phyloP scores from a whole-genome alignment of 495 filamentous ascomycete species.

The Hyphodiscus hymeniophilus region DNA sequence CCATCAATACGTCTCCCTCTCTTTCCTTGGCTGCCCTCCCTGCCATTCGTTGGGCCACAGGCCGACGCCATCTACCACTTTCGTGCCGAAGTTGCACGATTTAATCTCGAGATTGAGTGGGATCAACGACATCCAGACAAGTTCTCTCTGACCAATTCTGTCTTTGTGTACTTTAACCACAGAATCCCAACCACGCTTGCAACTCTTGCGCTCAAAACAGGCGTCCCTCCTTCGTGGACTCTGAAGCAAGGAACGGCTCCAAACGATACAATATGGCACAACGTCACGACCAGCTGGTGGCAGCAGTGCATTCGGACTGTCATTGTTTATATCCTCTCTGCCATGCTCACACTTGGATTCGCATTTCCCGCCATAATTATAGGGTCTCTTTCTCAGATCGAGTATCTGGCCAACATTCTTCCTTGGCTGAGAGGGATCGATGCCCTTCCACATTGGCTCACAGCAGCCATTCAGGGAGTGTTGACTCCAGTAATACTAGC shows the following conservation, averaged over 20 bases:
- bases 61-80: conserved; percentile 70
- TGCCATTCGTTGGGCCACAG: conserved; percentile 61
- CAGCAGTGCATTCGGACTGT: conserved; percentile 57
- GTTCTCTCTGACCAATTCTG: conserved; percentile 70
- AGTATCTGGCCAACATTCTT: conserved; percentile 43
- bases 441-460: conserved; percentile 43
- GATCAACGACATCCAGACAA: conserved; percentile 61
- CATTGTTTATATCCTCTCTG: conserved; percentile 48
- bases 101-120: conserved; percentile 67
- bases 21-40: conserved; percentile 55
- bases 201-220: conserved; percentile 38
- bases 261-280: conserved; percentile 60
- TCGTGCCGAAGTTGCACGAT: conserved; percentile 58
- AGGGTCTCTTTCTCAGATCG: conserved; percentile 56
- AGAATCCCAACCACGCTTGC: conserved; percentile 66
- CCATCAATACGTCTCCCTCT: conserved; percentile 61
- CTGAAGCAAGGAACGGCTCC: conserved; percentile 30
- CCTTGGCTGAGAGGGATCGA: conserved; percentile 54
- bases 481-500: conserved; percentile 55
- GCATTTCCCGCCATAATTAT: conserved; percentile 66
- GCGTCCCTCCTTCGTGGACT: conserved; percentile 9
- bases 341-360: conserved; percentile 56
- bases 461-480: conserved; percentile 60
- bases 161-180: conserved; percentile 78
- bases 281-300: conserved; percentile 53